phyloP scores from a whole-genome alignment of 2,329 filamentous ascomycete genomes.

The Meredithiella fracta region DNA sequence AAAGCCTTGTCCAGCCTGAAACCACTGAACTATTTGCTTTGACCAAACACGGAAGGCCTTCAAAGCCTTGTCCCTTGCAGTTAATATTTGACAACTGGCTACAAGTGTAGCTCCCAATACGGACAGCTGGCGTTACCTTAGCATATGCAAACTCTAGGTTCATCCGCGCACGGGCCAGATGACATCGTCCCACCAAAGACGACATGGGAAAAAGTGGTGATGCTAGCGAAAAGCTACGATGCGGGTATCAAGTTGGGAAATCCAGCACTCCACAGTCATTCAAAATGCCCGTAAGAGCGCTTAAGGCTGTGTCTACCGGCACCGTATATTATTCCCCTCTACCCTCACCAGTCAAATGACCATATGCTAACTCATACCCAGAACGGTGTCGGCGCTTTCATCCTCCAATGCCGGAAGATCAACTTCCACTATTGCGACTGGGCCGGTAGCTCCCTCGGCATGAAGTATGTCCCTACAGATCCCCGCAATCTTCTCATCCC shows the following conservation, averaged over 20 bases:
- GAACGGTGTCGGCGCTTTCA: constrained; percentile 95
- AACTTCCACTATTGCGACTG: constrained; percentile 97
- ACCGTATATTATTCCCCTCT: constrained; percentile 27
- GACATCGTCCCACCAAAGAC: background rate
- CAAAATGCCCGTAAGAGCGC: constrained; percentile 39
- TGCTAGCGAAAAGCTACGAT: background rate
- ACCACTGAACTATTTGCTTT: background rate
- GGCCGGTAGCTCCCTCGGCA: constrained; percentile 81
- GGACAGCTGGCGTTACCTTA: background rate
- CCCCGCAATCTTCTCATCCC: background rate
- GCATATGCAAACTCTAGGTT: background rate
- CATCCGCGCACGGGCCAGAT: constrained; percentile 1
- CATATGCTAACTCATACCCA: constrained; percentile 23
- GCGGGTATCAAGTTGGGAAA: background rate
- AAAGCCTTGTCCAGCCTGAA: constrained; percentile 7
- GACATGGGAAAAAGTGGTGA: background rate
- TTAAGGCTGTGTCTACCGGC: constrained; percentile 35
- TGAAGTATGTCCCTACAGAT: constrained; percentile 52
- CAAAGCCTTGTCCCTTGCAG: background rate
- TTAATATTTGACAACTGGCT: background rate
- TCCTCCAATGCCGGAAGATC: constrained; percentile 89
- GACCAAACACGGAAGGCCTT: background rate
- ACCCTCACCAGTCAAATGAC: background rate
- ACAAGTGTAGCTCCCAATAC: background rate
- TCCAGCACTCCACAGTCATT: constrained; percentile 4